These are phyloP conservation scores for Beauveria caledonica DNA, from an alignment of 2,329 filamentous ascomycete genomes.

Conservation along the genomic window DNA sequence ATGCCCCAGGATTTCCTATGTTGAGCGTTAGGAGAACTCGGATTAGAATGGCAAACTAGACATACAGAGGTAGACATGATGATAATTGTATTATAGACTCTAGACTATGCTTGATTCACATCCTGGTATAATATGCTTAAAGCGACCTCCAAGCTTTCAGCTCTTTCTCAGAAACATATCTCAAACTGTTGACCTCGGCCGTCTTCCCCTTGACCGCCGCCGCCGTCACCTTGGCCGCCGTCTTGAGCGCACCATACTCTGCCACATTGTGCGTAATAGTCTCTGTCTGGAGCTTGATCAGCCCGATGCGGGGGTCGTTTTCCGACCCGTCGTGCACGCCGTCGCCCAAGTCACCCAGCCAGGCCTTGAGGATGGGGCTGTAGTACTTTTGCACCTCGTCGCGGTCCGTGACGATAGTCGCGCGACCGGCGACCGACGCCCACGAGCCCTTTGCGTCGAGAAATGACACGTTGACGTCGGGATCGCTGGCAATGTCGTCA, in stretches of 20 bases:
- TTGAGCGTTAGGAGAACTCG: conserved; percentile 11
- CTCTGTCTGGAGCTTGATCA: conserved; percentile 68
- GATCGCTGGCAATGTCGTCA: conserved; percentile 12
- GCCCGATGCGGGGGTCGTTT: conserved; percentile 70
- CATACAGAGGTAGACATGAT: neutral
- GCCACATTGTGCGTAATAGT: conserved; percentile 65
- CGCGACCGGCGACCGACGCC: conserved; percentile 75
- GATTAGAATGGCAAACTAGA: neutral
- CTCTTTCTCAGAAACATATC: conserved; percentile 62
- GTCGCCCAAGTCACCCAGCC: conserved; percentile 79
- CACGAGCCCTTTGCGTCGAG: conserved; percentile 69
- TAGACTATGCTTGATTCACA: neutral
- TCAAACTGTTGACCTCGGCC: conserved; percentile 65
- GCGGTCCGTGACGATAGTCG: conserved; percentile 61
- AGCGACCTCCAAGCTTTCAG: conserved; percentile 48
- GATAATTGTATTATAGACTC: neutral
- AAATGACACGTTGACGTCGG: conserved; percentile 57
- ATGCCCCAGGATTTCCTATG: conserved; percentile 16
- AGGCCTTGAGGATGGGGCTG: conserved; percentile 64
- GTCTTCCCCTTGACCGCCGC: conserved; percentile 64
- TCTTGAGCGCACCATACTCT: conserved; percentile 53
- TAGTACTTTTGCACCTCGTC: conserved; percentile 67
- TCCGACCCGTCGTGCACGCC: conserved; percentile 75
- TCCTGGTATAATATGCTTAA: neutral
- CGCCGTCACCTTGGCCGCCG: conserved; percentile 64